Conservation (phyloP, 73 alveolate genomes). For the Symbiodinium pilosum region DNA sequence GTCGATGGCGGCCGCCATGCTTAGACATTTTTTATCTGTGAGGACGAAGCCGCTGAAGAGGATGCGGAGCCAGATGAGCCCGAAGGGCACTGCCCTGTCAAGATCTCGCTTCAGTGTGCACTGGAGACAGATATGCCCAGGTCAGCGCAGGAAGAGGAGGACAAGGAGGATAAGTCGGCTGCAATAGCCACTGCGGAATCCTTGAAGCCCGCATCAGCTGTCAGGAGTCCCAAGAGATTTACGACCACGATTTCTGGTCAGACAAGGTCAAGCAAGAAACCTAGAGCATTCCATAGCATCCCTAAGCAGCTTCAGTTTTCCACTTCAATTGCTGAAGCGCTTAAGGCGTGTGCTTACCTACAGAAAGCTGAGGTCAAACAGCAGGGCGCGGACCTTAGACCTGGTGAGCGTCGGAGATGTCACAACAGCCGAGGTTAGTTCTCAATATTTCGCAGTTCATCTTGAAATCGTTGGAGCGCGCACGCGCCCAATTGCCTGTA, state of each 20-base stretch:
- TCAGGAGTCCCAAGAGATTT: not conserved
- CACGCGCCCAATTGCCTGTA: no score
- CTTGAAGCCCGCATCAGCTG: no score
- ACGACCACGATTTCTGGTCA: slow-evolving; percentile 1
- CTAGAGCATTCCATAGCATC: not conserved
- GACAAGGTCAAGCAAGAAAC: not conserved
- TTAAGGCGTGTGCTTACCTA: no score
- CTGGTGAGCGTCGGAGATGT: not conserved
- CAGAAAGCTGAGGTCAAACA: not conserved
- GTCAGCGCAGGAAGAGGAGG: not conserved
- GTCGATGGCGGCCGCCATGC: no score
- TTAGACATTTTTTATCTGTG: not conserved
- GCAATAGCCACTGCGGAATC: no score
- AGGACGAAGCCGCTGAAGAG: not conserved
- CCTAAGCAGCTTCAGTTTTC: no score
- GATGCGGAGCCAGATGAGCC: slow-evolving; percentile 5
- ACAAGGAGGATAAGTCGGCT: not conserved
- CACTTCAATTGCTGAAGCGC: no score
- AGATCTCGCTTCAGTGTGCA: no score
- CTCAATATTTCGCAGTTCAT: no score
- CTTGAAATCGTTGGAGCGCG: no score
- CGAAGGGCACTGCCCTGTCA: not conserved
- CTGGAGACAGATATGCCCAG: no score
- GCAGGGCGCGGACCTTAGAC: not conserved
- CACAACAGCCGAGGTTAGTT: no score